These are phyloP conservation scores for Globisporangium mamillatum DNA, from an alignment of 352 stramenopile species.

Conservation along the genomic window DNA sequence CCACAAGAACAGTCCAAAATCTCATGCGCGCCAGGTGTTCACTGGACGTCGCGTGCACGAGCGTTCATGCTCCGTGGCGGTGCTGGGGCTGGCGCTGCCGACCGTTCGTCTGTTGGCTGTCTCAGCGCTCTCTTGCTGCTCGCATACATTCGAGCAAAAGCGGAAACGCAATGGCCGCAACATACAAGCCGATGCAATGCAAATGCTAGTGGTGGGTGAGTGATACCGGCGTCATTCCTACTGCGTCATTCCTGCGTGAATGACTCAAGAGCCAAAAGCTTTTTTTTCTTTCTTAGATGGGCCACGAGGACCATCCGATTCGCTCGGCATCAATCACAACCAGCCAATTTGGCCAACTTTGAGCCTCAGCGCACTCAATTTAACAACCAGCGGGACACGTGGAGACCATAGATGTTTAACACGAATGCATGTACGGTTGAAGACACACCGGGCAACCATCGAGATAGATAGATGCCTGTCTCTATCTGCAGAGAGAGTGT, in stretches of 20 bases:
- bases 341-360: not conserved
- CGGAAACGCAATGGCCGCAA: not conserved
- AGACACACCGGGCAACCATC: not conserved
- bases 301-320: not conserved
- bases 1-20: constrained; percentile 1
- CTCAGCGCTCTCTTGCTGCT: not conserved
- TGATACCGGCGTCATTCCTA: not conserved
- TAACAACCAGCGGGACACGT: not conserved
- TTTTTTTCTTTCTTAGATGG: not conserved
- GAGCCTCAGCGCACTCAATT: not conserved
- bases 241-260: not conserved
- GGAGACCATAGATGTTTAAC: not conserved
- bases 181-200: not conserved
- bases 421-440: not conserved
- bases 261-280: not conserved
- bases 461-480: not conserved
- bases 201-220: not conserved
- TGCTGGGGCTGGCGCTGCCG: not conserved
- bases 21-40: not conserved
- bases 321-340: not conserved
- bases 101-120: not conserved
- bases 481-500: not conserved
- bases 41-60: not conserved
- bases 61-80: not conserved
- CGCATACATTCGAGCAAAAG: not conserved